Percentiles rank a stretch among this genome's conserved stretches.
Conservation (phyloP, 345 rosid species). For the Ailanthus altissimus region DNA sequence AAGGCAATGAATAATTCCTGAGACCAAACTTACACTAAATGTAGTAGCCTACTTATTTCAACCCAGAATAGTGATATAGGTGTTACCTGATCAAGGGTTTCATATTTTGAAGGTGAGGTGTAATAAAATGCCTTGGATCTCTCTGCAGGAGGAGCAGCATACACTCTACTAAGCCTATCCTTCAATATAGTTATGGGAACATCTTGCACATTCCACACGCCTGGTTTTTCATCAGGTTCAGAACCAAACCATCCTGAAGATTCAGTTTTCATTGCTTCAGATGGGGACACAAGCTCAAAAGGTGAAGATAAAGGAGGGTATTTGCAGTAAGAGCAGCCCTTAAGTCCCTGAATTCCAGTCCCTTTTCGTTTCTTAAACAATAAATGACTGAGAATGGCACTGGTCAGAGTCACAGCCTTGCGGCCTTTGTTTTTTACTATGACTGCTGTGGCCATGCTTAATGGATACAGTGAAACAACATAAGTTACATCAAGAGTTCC, state of each 20-base stretch:
- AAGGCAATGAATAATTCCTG: neutral
- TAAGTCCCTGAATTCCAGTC: constrained; percentile 66
- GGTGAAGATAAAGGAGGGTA: constrained; percentile 76
- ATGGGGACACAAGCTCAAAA: constrained; percentile 72
- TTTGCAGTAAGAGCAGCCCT: constrained; percentile 61
- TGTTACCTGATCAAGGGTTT: constrained; percentile 87
- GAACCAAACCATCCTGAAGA: constrained; percentile 61
- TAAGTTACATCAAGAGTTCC: constrained; percentile 67
- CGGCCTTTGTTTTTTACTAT: constrained; percentile 71
- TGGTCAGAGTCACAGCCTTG: constrained; percentile 58
- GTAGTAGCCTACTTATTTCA: neutral
- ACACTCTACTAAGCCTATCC: constrained; percentile 67
- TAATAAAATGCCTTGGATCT: constrained; percentile 64
- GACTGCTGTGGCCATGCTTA: constrained; percentile 75
- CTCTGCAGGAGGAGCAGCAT: constrained; percentile 75
- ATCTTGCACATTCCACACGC: constrained; percentile 68
- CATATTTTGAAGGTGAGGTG: constrained; percentile 81
- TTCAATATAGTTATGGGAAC: constrained; percentile 55
- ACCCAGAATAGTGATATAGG: neutral
- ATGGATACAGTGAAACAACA: constrained; percentile 67
- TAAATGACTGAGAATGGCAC: constrained; percentile 74
- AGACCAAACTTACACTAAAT: neutral
- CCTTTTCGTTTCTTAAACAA: constrained; percentile 55
- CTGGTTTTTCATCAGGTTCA: constrained; percentile 58
- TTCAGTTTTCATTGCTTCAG: constrained; percentile 79